A percentile compares a stretch with the other conserved stretches of the same genome.
These are phyloP conservation scores for Chlamydomonas asymmetrica DNA, from an alignment of 139 green algal genomes.

Conservation along the genomic window DNA sequence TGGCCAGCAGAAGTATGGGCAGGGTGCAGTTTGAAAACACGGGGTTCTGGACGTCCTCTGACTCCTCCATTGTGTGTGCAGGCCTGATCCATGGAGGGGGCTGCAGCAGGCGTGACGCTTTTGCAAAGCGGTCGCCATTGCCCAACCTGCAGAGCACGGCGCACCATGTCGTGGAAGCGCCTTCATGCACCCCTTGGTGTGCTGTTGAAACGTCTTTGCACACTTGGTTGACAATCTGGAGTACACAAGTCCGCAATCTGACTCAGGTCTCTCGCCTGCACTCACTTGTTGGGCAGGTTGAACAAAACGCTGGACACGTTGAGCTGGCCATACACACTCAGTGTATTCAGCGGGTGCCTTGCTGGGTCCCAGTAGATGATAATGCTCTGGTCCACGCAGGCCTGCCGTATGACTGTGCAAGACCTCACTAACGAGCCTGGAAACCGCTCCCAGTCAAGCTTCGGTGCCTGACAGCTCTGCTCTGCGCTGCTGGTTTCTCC, in stretches of 20 bases:
- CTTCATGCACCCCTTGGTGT: no score
- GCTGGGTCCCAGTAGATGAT: conserved; percentile 19
- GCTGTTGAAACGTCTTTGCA: no score
- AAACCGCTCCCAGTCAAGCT: no score
- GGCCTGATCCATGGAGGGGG: not conserved
- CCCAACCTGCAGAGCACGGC: no score
- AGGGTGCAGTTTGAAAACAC: conserved; percentile 19
- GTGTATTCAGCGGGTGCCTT: conserved; percentile 19
- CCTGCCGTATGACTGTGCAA: conserved; percentile 9
- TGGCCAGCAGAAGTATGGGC: conserved; percentile 13
- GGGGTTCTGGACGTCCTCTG: not conserved
- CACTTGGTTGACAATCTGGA: no score
- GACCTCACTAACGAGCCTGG: no score
- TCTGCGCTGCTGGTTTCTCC: no score
- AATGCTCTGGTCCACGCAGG: conserved; percentile 24
- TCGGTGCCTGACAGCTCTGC: no score
- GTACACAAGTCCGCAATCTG: no score
- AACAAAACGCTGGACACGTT: conserved; percentile 21
- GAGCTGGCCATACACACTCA: not conserved
- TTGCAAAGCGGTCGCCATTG: no score
- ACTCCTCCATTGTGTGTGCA: conserved; percentile 23
- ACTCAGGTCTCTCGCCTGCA: not conserved
- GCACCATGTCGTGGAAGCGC: no score
- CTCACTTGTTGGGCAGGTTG: conserved; percentile 20
- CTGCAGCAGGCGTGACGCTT: not conserved